phyloP scores from a whole-genome alignment of 2,329 filamentous ascomycete species.

The Monilinia aucupariae region DNA sequence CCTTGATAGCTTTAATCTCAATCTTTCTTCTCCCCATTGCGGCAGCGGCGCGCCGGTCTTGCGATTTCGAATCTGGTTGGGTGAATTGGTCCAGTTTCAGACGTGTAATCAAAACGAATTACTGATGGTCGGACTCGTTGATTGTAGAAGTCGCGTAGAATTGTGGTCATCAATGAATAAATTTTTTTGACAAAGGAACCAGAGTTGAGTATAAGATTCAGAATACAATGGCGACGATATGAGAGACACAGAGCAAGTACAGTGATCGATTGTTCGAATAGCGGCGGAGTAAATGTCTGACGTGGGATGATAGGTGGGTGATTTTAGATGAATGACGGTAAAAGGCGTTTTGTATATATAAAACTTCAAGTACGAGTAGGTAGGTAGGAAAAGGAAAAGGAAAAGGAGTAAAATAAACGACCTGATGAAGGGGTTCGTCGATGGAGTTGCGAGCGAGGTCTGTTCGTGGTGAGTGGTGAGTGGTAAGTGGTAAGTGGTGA shows the following conservation, averaged over 20 bases:
- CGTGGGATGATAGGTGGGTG: slow-evolving; percentile 6
- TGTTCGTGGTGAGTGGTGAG: neutral
- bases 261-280: slow-evolving; percentile 4
- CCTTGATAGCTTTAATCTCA: slow-evolving; percentile 99
- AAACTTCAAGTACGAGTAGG: neutral
- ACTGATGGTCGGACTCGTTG: neutral
- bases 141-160: slow-evolving; percentile 4
- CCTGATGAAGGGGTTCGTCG: neutral
- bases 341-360: slow-evolving; percentile 5
- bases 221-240: neutral
- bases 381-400: neutral
- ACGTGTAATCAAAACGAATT: neutral
- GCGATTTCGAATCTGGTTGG: slow-evolving; percentile 27
- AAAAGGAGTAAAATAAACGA: neutral
- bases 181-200: neutral
- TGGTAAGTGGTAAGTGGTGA: too few relatives aligned
- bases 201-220: neutral
- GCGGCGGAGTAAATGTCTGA: slow-evolving; percentile 13
- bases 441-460: slow-evolving; percentile 3
- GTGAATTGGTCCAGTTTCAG: slow-evolving; percentile 33
- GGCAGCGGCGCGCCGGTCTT: slow-evolving; percentile 33
- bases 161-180: slow-evolving; percentile 13
- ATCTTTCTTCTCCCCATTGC: slow-evolving; percentile 97
- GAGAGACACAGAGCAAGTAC: neutral
- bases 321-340: neutral